These are phyloP conservation scores for Globisporangium nodosum DNA, from an alignment of 352 stramenopile species.

Conservation along the genomic window DNA sequence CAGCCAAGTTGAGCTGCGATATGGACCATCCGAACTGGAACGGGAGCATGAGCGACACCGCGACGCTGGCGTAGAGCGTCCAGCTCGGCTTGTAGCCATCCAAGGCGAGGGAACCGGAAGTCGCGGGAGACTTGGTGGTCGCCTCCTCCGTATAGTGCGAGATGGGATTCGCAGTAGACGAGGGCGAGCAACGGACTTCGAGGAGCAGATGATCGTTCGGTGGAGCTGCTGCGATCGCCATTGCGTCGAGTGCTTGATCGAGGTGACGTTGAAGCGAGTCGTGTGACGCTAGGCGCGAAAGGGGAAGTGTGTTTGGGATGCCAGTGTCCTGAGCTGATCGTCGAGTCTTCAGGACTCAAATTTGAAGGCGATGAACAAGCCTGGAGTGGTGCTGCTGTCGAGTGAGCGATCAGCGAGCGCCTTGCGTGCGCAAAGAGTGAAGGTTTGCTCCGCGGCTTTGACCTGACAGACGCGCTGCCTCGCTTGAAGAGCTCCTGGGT, in stretches of 20 bases:
- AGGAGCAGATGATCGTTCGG: background rate
- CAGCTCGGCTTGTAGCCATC: background rate
- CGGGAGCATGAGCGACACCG: conserved; percentile 39
- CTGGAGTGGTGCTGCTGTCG: background rate
- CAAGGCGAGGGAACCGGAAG: background rate
- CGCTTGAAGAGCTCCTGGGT: background rate
- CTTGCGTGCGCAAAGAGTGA: background rate
- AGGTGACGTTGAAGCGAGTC: background rate
- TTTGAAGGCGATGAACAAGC: background rate
- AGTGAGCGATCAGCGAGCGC: background rate
- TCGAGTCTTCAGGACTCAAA: background rate
- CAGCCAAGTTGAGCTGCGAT: conserved; percentile 48
- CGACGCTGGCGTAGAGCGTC: background rate
- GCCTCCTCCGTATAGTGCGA: background rate
- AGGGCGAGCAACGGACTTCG: background rate
- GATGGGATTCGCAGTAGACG: background rate
- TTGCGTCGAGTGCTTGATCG: background rate
- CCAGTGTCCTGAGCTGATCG: background rate
- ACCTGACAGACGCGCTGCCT: background rate
- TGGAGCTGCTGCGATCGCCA: background rate
- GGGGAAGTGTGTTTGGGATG: background rate
- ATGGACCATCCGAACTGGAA: conserved; percentile 50
- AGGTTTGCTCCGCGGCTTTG: background rate
- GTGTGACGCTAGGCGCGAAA: background rate
- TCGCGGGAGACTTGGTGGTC: background rate